Evolutionary conservation across 352 stramenopile genomes (phyloP), one percentile per base, ranked within the genome.

Genomic region (Globisporangium canariense): DNA sequence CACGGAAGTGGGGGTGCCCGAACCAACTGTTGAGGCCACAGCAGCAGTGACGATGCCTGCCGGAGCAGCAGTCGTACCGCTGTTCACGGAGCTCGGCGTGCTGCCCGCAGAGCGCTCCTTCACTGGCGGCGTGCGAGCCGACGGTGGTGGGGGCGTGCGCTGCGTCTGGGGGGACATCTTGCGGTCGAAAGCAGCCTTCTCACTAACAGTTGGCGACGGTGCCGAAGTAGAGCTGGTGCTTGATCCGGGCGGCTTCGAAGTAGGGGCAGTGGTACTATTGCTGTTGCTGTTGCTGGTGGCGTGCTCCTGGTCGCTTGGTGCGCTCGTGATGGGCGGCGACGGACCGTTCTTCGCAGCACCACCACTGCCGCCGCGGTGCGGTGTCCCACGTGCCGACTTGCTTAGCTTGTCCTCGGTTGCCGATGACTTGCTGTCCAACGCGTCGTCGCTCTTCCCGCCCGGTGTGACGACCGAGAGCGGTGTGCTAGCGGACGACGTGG

Each of bases 371-470:
- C 40, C 18, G 56, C 79, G 80, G 49, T 81, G 79, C 4, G 83
- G 83, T 8, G 83, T 91, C 11, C 68, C 74, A 7, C 80, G 80
- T 45, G 62, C 52, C 50, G 49, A 41, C 28, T 81, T 84, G 53
- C 73, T 77, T 8, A 72, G 57, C 67, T 88, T 83, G 13, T 88
- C 78, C 3, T 89, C 76, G 1, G 61, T 60, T 50, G 18, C 4
- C 18, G 43, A 16, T 49, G 36, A 41, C 36, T 49, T 49, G 43
- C 74, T 85, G 52, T 73, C 68, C 25, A 64, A 60, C 10, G 73
- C 71, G 30, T 83, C 77, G 43, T 89, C 79, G 54, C 55, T 83
- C 69, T 88, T 92, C 40, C 34, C 77, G 2, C 68, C 73, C 28
- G 76, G 74, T 9, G 74, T 85, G 13, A 56, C 66, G 7, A 68